Conservation (phyloP, 2,329 filamentous ascomycete species). For the Endoconidiophora polonica region DNA sequence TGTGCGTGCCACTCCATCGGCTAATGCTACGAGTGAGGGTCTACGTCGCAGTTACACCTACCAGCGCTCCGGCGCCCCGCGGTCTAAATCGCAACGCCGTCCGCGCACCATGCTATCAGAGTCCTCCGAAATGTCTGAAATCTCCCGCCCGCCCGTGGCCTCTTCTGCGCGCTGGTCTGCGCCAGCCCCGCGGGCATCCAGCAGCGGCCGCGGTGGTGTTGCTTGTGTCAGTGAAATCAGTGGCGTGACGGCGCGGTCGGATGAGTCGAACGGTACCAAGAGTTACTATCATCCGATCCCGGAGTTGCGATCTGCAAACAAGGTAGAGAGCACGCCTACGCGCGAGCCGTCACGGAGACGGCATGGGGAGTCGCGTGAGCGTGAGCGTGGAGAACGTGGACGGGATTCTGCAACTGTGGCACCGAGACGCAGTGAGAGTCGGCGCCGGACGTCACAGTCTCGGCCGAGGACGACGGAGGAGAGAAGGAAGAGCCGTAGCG, state of each 20-base stretch:
- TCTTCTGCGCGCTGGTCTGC: neutral
- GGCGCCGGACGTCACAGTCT: conserved; percentile 9
- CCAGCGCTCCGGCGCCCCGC: conserved; percentile 23
- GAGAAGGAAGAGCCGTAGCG: conserved; percentile 18
- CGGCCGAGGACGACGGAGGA: conserved; percentile 15
- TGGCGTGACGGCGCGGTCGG: conserved; percentile 14
- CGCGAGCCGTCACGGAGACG: conserved; percentile 7
- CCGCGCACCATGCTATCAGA: conserved; percentile 15
- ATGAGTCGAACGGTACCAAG: conserved; percentile 39
- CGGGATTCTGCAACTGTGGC: neutral
- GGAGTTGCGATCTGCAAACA: conserved; percentile 25
- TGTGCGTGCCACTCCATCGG: conserved; percentile 2
- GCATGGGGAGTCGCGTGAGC: conserved; percentile 3
- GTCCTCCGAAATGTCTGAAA: conserved; percentile 12
- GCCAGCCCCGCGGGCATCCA: neutral
- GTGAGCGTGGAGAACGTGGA: neutral
- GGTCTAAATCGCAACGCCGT: conserved; percentile 13
- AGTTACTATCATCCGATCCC: conserved; percentile 40
- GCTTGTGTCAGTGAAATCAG: conserved; percentile 11
- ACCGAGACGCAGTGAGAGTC: neutral
- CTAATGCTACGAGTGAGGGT: conserved; percentile 4
- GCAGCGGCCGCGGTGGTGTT: conserved; percentile 2
- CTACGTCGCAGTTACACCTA: conserved; percentile 36
- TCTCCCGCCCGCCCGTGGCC: conserved; percentile 15
- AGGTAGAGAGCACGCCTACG: conserved; percentile 7